Percentiles rank a stretch among this genome's conserved stretches.
These are phyloP conservation scores for Endocalyx cinctus DNA, from an alignment of 2,329 filamentous ascomycete genomes.

Conservation along the genomic window DNA sequence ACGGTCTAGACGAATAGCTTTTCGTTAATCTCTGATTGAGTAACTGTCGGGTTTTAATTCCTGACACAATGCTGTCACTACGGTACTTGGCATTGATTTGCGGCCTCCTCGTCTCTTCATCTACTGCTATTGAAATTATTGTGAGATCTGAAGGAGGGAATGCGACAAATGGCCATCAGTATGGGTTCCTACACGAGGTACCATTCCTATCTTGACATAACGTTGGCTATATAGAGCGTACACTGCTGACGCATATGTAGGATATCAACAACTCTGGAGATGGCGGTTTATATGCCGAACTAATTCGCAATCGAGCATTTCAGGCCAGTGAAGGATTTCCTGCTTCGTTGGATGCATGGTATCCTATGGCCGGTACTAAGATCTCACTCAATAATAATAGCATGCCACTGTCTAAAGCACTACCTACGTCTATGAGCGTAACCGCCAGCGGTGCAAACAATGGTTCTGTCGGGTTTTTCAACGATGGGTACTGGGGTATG, in stretches of 20 bases:
- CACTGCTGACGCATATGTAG: conserved; percentile 29
- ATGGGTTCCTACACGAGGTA: conserved; percentile 42
- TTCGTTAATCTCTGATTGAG: neutral
- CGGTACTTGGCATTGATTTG: conserved; percentile 13
- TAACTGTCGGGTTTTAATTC: neutral
- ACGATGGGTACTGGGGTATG: conserved; percentile 56
- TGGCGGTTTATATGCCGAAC: conserved; percentile 67
- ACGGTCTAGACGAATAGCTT: no score
- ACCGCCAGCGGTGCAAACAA: conserved; percentile 26
- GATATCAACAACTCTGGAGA: conserved; percentile 67
- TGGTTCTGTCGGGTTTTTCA: conserved; percentile 41
- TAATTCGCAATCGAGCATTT: conserved; percentile 67
- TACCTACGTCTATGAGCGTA: conserved; percentile 48
- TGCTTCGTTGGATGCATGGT: conserved; percentile 42
- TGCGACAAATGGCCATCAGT: conserved; percentile 38
- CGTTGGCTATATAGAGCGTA: neutral
- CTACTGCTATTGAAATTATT: conserved; percentile 30
- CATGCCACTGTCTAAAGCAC: conserved; percentile 45
- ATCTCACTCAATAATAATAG: conserved; percentile 43
- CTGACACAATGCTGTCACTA: conserved; percentile 13
- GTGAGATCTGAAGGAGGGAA: conserved; percentile 36
- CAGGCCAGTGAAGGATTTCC: conserved; percentile 46
- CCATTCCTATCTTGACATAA: neutral
- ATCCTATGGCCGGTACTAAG: conserved; percentile 35
- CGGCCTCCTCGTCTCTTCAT: conserved; percentile 15